Evolutionary conservation across 169 alveolate genomes (phyloP), one percentile per base, ranked within the genome.

Genomic region (Plasmodium billcollinsi): DNA sequence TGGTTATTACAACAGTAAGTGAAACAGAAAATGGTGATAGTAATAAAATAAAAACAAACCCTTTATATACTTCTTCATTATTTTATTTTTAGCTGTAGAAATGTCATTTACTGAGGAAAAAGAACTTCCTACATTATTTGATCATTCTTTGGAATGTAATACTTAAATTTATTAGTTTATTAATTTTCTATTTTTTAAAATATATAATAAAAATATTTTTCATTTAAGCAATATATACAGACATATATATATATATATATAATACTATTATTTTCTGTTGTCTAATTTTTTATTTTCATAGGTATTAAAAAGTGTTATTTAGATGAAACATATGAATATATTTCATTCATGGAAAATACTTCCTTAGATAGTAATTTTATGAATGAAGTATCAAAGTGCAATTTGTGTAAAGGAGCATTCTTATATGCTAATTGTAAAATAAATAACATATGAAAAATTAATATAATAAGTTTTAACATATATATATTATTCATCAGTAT

Each of bases 1-100:
- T 12, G 89, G 89, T 45, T 75, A 75, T 26, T 75, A 63, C 43
- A 75, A 75, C 43, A 67, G 89, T 75, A 75, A 63, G 18, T n/a
- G 50, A 72, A 73, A 73, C 45, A 69, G 0, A 9, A 65, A 26
- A 65, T 24, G 2, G 15, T 33, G 15, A 29, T 65, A 26, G 15
- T 33, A 39, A 29, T 65, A 26, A 33, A 33, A 33, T 33, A 33
- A 33, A 33, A 33, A 8, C 21, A 61, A 61, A n/a, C 6, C 3
- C 21, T 74, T 54, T 24, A 15, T 45, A n/a, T 63, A 47, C 21
- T 29, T 43, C 5, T 61, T 12, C 39, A 43, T 24, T 59, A 33
- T 20, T 74, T 74, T 45, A 21, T 61, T 63, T 75, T 18, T 54
- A 75, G 89, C 67, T 26, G 63, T 75, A 24, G 62, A 75, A 20